Evolutionary conservation across 352 stramenopile species (phyloP).

Genomic region (Phytopythium boreale): DNA sequence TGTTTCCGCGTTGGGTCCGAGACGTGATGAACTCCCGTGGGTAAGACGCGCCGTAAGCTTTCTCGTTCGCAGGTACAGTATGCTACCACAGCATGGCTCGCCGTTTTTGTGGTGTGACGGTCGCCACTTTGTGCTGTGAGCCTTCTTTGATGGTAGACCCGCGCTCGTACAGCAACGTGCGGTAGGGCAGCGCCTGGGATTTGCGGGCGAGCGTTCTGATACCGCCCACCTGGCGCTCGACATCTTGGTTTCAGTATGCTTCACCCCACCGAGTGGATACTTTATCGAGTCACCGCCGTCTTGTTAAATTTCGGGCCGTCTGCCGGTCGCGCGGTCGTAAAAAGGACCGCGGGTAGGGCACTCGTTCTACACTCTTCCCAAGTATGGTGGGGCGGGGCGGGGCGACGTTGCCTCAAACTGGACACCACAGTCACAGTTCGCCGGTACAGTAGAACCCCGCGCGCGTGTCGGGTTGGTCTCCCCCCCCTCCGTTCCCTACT

Average conservation of each 20-base stretch:
- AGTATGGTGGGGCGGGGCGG: neutral
- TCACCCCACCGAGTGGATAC: neutral
- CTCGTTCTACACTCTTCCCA: neutral
- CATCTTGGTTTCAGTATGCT: neutral
- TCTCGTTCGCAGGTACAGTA: too few species aligned
- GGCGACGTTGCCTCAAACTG: neutral
- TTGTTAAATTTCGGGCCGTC: neutral
- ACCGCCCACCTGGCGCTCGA: too few species aligned
- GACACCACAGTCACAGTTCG: neutral
- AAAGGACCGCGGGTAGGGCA: neutral
- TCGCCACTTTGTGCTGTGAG: neutral
- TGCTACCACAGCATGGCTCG: too few species aligned
- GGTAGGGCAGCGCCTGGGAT: neutral
- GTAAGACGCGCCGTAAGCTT: too few species aligned
- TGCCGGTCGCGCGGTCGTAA: slow-evolving; percentile 1
- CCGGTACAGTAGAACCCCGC: neutral
- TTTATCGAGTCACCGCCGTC: neutral
- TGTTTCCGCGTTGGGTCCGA: too few species aligned
- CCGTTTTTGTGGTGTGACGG: neutral
- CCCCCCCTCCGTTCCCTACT: neutral
- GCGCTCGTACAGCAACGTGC: neutral
- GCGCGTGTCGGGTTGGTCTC: neutral
- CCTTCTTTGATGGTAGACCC: neutral
- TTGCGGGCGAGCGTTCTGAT: neutral
- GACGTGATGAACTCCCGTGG: too few species aligned